Evolutionary conservation across 129 eudicot genomes (phyloP).

Genomic region (Helianthus tuberosus): DNA sequence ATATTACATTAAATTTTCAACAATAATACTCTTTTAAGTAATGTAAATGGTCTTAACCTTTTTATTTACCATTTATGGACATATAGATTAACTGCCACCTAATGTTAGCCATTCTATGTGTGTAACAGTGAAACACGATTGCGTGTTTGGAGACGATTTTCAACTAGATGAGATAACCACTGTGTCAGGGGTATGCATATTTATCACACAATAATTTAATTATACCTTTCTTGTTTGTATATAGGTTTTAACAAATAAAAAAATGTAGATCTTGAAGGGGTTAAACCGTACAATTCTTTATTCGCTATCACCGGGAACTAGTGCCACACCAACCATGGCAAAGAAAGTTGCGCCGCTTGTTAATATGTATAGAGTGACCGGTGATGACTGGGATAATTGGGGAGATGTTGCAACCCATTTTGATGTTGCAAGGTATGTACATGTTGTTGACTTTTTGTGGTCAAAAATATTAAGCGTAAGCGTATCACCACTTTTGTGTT

Average conservation of each 20-base stretch:
- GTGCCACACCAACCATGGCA: constrained; percentile 88
- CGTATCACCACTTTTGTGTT: neutral
- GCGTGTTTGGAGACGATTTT: constrained; percentile 93
- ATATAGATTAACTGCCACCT: too few relatives aligned
- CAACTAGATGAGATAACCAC: constrained; percentile 60
- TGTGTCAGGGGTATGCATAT: constrained; percentile 76
- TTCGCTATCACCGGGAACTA: constrained; percentile 89
- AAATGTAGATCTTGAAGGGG: constrained; percentile 60
- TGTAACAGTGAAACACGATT: constrained; percentile 80
- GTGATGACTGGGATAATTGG: constrained; percentile 99
- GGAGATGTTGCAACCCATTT: constrained; percentile 85
- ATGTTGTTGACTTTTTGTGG: neutral
- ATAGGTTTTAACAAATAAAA: constrained; percentile 1
- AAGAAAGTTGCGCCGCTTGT: constrained; percentile 61
- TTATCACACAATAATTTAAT: neutral
- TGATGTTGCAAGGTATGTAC: constrained; percentile 62
- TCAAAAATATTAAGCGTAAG: neutral
- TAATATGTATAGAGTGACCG: constrained; percentile 95
- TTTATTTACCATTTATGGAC: too few relatives aligned
- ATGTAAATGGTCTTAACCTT: neutral
- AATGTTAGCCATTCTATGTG: too few relatives aligned
- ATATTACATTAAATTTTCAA: too few relatives aligned
- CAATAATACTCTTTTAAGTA: too few relatives aligned
- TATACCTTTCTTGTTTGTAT: neutral
- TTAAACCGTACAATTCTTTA: constrained; percentile 61